These are phyloP conservation scores for Curvularia lunata DNA, from an alignment of 2,329 filamentous ascomycete species.

Conservation along the genomic window DNA sequence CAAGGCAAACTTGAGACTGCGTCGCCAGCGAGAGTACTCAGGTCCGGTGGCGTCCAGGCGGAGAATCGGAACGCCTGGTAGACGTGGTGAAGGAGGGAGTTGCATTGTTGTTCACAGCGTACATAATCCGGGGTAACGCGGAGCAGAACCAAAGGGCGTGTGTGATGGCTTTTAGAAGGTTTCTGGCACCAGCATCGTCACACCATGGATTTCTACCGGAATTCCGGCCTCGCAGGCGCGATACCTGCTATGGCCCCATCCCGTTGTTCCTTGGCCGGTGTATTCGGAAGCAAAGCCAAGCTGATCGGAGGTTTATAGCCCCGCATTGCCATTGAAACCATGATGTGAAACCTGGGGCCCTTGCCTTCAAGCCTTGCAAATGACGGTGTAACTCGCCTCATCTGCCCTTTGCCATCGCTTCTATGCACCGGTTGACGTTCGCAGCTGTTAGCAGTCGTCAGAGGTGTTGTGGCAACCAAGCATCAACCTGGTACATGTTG, in stretches of 20 bases:
- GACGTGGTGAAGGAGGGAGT: conserved; percentile 33
- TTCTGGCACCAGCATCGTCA: too few relatives aligned
- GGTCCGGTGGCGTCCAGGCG: conserved; percentile 35
- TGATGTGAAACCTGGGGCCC: conserved; percentile 19
- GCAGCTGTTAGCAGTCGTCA: conserved; percentile 19
- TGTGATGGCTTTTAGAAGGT: not conserved
- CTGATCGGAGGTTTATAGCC: conserved; percentile 27
- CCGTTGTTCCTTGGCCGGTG: conserved; percentile 17
- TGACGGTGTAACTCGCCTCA: conserved; percentile 11
- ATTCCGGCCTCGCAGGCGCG: conserved; percentile 1
- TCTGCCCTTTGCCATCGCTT: conserved; percentile 15
- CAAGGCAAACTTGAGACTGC: conserved; percentile 40
- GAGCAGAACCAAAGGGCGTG: not conserved
- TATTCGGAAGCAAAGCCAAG: conserved; percentile 9
- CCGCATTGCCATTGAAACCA: conserved; percentile 19
- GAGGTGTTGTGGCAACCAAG: not conserved
- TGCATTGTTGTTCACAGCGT: conserved; percentile 17
- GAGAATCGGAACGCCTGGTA: conserved; percentile 40
- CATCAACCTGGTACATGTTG: not conserved
- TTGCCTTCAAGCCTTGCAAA: conserved; percentile 9
- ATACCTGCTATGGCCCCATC: conserved; percentile 7
- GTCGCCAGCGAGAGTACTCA: conserved; percentile 43
- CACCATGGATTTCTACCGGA: not conserved
- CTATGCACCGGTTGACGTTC: conserved; percentile 14
- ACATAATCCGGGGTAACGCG: not conserved